These are phyloP conservation scores for Paradendryphiella salina DNA, from an alignment of 2,329 filamentous ascomycete species.

Conservation along the genomic window DNA sequence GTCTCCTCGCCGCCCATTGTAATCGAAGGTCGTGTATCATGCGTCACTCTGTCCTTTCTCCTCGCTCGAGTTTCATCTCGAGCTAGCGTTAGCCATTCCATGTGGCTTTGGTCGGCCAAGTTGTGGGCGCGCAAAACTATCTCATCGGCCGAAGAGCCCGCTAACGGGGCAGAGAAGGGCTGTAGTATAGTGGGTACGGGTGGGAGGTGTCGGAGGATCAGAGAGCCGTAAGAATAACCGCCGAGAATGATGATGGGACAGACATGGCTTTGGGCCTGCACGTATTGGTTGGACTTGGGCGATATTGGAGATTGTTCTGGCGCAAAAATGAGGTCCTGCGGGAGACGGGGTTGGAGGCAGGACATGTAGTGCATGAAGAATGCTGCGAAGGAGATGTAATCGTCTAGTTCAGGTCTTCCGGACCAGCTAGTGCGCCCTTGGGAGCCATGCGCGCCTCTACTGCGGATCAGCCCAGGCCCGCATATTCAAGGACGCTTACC, in stretches of 20 bases:
- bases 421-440: constrained; percentile 86
- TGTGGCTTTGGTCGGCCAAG: constrained; percentile 66
- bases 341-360: constrained; percentile 49
- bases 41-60: constrained; percentile 32
- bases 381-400: constrained; percentile 81
- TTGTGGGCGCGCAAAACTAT: constrained; percentile 71
- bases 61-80: constrained; percentile 27
- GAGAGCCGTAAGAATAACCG: constrained; percentile 89
- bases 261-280: constrained; percentile 1
- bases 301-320: constrained; percentile 17
- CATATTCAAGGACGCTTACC: background rate
- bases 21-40: constrained; percentile 33
- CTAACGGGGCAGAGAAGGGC: constrained; percentile 58
- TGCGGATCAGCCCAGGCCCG: background rate
- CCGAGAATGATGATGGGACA: constrained; percentile 61
- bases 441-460: constrained; percentile 74
- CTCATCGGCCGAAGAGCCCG: constrained; percentile 65
- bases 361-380: constrained; percentile 77
- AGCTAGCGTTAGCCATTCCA: constrained; percentile 45
- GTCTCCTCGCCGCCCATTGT: constrained; percentile 55
- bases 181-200: constrained; percentile 59
- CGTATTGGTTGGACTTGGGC: constrained; percentile 1
- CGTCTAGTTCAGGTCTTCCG: constrained; percentile 74
- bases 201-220: constrained; percentile 76
- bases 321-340: constrained; percentile 17